These are phyloP conservation scores for Chloromonas sp. DNA, from an alignment of 163 green algal genomes.

Conservation along the genomic window DNA sequence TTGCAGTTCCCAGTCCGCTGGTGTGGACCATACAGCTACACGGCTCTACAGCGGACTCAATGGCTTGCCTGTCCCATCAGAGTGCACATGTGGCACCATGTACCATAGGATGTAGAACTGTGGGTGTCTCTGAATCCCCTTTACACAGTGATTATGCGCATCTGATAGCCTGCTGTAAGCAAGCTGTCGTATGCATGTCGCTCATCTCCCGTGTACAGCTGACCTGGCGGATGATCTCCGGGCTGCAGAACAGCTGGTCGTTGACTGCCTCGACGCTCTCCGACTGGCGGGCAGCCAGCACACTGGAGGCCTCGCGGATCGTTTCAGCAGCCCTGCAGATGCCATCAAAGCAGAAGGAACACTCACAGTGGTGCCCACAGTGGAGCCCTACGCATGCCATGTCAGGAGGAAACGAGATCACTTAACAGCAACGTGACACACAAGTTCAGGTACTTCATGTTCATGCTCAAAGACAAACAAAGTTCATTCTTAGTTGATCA, in stretches of 20 bases:
- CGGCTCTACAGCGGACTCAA: no score
- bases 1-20: no score
- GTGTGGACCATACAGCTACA: no score
- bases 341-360: slow-evolving; percentile 37
- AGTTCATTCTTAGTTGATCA: neutral
- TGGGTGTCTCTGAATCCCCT: no score
- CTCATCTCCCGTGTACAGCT: neutral
- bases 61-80: no score
- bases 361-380: slow-evolving; percentile 13
- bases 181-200: no score
- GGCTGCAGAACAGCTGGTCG: slow-evolving; percentile 65
- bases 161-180: no score
- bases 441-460: neutral
- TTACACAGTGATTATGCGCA: no score
- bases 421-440: neutral
- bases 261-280: slow-evolving; percentile 44
- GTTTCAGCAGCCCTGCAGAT: slow-evolving; percentile 25
- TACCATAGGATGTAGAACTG: no score
- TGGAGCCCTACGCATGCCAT: neutral
- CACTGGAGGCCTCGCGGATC: slow-evolving; percentile 26
- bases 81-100: no score
- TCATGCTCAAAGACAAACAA: neutral
- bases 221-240: slow-evolving; percentile 62
- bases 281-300: slow-evolving; percentile 50
- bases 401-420: neutral